Percentiles rank a stretch among this genome's conserved stretches.
These are phyloP conservation scores for Phoenix dactylifera DNA, from an alignment of 176 grass and related monocot genomes.

Conservation along the genomic window DNA sequence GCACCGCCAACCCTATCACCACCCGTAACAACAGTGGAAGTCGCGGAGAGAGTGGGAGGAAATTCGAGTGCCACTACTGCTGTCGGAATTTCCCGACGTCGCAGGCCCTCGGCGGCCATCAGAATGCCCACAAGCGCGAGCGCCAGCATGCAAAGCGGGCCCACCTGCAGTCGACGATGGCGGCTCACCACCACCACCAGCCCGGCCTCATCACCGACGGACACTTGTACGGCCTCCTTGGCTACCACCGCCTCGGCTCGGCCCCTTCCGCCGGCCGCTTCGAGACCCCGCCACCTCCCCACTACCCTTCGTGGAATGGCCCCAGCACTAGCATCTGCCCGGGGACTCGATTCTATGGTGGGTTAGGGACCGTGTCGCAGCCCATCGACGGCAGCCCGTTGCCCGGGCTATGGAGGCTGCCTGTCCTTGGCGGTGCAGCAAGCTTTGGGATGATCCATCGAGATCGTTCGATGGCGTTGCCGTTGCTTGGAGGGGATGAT, in stretches of 20 bases:
- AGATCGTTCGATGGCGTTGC: constrained; percentile 8
- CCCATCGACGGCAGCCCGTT: constrained; percentile 65
- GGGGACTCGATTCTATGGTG: constrained; percentile 25
- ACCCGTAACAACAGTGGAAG: neutral
- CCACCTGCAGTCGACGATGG: constrained; percentile 68
- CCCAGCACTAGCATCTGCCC: constrained; percentile 11
- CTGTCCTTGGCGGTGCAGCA: constrained; percentile 13
- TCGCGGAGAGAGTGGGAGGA: constrained; percentile 30
- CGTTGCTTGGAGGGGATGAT: constrained; percentile 4
- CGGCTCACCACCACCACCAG: constrained; percentile 52
- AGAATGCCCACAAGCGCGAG: constrained; percentile 99
- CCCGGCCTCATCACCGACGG: constrained; percentile 37
- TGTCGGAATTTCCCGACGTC: constrained; percentile 98
- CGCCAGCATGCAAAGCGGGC: constrained; percentile 94
- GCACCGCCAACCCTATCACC: constrained; percentile 23
- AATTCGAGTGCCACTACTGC: constrained; percentile 99
- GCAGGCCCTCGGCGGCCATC: constrained; percentile 93
- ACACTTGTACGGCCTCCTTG: constrained; percentile 60
- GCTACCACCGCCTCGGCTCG: constrained; percentile 38
- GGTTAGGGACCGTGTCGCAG: constrained; percentile 48
- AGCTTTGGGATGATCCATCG: constrained; percentile 22
- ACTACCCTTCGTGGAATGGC: constrained; percentile 54
- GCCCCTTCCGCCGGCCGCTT: neutral
- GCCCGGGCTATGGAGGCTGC: constrained; percentile 45
- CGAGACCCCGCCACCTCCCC: constrained; percentile 30